Evolutionary conservation across 208 protist genomes (phyloP).

Genomic region (Tritrichomonas foetus): DNA sequence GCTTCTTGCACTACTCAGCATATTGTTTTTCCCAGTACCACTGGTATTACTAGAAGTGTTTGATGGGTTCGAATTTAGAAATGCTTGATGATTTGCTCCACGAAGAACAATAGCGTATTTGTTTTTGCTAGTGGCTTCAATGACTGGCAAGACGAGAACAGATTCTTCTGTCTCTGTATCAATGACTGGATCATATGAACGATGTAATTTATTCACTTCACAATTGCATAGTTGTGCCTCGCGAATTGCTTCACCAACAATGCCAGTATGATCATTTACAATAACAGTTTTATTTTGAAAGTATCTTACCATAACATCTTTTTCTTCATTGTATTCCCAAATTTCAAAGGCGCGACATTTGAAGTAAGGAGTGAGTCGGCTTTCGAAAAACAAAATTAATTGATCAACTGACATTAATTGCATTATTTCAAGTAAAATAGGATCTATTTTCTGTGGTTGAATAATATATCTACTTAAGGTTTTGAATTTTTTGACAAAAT

Average conservation of each 20-base stretch:
- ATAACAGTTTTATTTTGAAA: not conserved
- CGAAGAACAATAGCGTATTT: not conserved
- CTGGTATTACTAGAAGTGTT: no score
- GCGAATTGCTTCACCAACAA: not conserved
- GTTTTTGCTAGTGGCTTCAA: not conserved
- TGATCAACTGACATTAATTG: not conserved
- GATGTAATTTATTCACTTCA: not conserved
- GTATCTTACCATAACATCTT: not conserved
- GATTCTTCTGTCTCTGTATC: not conserved
- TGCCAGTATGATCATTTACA: not conserved
- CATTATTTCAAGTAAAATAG: not conserved
- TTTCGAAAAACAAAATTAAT: not conserved
- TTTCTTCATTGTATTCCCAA: not conserved
- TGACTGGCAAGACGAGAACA: not conserved
- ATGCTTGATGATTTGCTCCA: not conserved
- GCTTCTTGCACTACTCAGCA: no score
- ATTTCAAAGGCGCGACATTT: not conserved
- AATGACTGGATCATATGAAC: not conserved
- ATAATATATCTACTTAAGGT: not conserved
- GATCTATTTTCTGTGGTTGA: not conserved
- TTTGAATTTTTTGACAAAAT: conserved; percentile 20
- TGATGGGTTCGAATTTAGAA: no score
- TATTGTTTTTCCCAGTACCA: no score
- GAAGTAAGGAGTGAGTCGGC: not conserved
- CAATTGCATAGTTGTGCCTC: not conserved